phyloP scores from a whole-genome alignment of 495 filamentous ascomycete species.

The Hypoxylon perforatum region DNA sequence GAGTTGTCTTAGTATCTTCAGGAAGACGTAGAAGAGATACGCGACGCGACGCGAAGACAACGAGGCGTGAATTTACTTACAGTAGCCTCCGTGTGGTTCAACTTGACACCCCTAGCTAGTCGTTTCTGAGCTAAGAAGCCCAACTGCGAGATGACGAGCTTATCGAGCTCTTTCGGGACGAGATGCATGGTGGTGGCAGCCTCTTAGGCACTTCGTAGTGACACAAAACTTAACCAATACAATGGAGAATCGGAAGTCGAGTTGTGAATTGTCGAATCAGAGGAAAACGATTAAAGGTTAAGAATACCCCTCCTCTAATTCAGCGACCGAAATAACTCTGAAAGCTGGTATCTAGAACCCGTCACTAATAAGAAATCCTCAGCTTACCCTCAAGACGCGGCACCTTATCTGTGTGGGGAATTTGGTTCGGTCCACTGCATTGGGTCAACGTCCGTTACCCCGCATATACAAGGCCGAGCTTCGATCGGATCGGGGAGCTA shows the following conservation, averaged over 20 bases:
- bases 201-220: neutral
- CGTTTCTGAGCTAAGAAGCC: constrained; percentile 89
- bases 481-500: neutral
- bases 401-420: constrained; percentile 32
- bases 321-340: too few relatives aligned
- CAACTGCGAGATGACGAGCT: constrained; percentile 91
- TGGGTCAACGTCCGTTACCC: constrained; percentile 13
- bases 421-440: constrained; percentile 5
- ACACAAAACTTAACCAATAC: neutral
- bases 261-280: too few relatives aligned
- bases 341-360: neutral
- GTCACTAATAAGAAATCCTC: constrained; percentile 10
- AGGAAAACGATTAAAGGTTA: too few relatives aligned
- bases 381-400: constrained; percentile 14
- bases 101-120: constrained; percentile 85
- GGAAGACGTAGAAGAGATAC: too few relatives aligned
- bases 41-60: too few relatives aligned
- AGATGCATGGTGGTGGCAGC: constrained; percentile 73
- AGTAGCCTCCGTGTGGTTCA: constrained; percentile 92
- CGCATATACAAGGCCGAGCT: constrained; percentile 8
- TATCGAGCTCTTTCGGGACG: constrained; percentile 93
- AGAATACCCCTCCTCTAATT: too few relatives aligned
- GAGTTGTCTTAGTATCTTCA: too few relatives aligned
- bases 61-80: constrained; percentile 59
- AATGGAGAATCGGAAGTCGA: constrained; percentile 4